Conservation (phyloP, 2,329 filamentous ascomycete species). For the Hypoxylon sp. region DNA sequence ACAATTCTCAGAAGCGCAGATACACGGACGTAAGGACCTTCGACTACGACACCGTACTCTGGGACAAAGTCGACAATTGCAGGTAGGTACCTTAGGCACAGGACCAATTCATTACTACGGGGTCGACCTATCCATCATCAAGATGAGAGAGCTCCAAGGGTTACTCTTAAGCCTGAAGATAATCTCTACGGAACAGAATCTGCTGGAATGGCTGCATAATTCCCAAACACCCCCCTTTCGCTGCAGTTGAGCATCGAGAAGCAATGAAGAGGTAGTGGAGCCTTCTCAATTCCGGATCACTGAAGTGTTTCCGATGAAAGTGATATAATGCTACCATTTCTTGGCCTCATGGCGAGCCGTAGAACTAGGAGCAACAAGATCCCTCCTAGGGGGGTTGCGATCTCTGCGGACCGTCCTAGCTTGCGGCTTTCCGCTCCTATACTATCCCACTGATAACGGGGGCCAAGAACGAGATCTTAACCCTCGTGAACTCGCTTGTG, state of each 20-base stretch:
- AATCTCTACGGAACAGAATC: background rate
- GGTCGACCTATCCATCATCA: background rate
- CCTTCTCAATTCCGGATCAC: background rate
- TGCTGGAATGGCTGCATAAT: background rate
- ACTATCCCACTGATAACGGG: too few relatives aligned
- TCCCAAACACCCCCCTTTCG: slow-evolving; percentile 2
- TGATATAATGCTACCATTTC: background rate
- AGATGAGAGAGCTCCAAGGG: background rate
- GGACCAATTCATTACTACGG: background rate
- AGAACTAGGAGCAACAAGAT: background rate
- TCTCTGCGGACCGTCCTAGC: too few relatives aligned
- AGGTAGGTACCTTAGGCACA: too few relatives aligned
- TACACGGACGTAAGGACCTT: too few relatives aligned
- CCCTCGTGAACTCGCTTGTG: too few relatives aligned
- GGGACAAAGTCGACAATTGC: too few relatives aligned
- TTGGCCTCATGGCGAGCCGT: background rate
- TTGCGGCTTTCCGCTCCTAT: too few relatives aligned
- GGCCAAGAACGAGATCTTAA: too few relatives aligned
- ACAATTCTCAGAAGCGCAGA: too few relatives aligned
- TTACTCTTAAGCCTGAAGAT: background rate
- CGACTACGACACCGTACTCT: too few relatives aligned
- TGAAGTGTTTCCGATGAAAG: background rate
- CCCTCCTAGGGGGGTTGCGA: background rate
- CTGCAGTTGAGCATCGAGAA: slow-evolving; percentile 10
- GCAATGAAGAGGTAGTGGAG: background rate